These are phyloP conservation scores for Sporisorium iseilematis-ciliati DNA, from an alignment of 1,284 basidiomycete species.

Conservation along the genomic window DNA sequence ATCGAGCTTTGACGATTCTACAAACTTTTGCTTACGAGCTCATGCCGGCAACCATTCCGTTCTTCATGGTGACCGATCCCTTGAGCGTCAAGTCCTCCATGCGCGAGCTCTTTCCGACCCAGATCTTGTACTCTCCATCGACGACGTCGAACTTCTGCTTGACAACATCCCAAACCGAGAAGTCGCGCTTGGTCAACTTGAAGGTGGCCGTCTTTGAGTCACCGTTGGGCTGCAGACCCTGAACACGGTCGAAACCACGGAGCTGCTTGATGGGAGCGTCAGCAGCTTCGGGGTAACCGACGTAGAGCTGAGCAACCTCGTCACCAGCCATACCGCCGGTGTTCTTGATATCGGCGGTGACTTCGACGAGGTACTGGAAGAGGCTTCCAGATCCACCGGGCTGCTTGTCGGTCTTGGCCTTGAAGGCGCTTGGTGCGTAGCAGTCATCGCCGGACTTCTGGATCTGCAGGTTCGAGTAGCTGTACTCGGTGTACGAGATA, in stretches of 20 bases:
- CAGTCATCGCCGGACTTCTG: slow-evolving; percentile 26
- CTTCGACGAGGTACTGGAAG: slow-evolving; percentile 73
- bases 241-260: slow-evolving; percentile 58
- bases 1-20: too few relatives aligned
- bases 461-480: slow-evolving; percentile 32
- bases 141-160: slow-evolving; percentile 47
- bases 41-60: slow-evolving; percentile 18
- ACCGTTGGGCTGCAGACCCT: slow-evolving; percentile 21
- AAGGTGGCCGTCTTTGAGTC: slow-evolving; percentile 39
- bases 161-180: slow-evolving; percentile 48
- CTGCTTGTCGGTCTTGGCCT: slow-evolving; percentile 27
- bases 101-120: slow-evolving; percentile 41
- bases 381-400: slow-evolving; percentile 39
- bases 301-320: slow-evolving; percentile 72
- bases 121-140: slow-evolving; percentile 45
- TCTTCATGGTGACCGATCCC: slow-evolving; percentile 33
- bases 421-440: slow-evolving; percentile 28
- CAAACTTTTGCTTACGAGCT: slow-evolving; percentile 4
- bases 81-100: slow-evolving; percentile 19
- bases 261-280: slow-evolving; percentile 42
- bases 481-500: slow-evolving; percentile 84
- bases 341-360: slow-evolving; percentile 71
- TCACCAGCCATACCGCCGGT: slow-evolving; percentile 70
- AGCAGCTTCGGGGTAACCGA: slow-evolving; percentile 36
- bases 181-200: slow-evolving; percentile 47